Evolutionary conservation across 1,139 yeast genomes (phyloP), one percentile per base, ranked within the genome.

Genomic region (Entelexis paramagnoliae): DNA sequence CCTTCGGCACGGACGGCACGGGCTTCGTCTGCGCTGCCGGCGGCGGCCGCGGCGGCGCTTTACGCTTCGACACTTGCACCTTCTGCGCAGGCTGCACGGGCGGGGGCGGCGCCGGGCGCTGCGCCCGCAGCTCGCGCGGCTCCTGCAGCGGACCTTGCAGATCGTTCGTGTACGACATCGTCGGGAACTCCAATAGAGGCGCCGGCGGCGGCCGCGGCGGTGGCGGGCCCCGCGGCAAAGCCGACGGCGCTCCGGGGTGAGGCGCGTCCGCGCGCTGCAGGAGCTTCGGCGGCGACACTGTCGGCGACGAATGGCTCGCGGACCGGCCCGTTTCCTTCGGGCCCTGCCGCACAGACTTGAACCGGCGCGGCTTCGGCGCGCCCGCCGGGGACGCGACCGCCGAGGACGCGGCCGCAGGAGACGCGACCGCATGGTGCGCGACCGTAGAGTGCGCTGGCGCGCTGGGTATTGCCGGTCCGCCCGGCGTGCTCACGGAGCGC

Each of bases 131-230:
- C 19, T 53, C 55, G 10, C 39, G 36, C 6, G 22, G 34, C 32
- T 39, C 34, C 28, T 29, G 36, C 5, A n/a, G 11, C 17, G 38
- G 11, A 26, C 32, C 33, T 7, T 40, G 32, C n/a, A 40, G 44
- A 34, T 33, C 32, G 29, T 33, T 32, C 4, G 39, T 34, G 32
- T 22, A 32, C 20, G 39, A 32, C 38, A 43, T 43, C 7, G 34
- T 42, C 11, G 49, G 44, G 16, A 52, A 50, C 10, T 70, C 71
- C 11, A 68, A 60, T 3, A 70, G 71, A n/a, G 72, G 72, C 2
- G 72, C 72, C 13, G 72, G 72, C 2, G 71, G 69, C 0, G 72
- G 72, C 16, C 72, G 60, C 4, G 71, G 71, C 3, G 72, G 72
- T 11, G 71, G 68, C 3, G 68, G 60, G 4, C 62, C 62, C n/a